These are phyloP conservation scores for Orbilia blumenaviensis DNA, from an alignment of 2,329 filamentous ascomycete genomes.

Conservation along the genomic window DNA sequence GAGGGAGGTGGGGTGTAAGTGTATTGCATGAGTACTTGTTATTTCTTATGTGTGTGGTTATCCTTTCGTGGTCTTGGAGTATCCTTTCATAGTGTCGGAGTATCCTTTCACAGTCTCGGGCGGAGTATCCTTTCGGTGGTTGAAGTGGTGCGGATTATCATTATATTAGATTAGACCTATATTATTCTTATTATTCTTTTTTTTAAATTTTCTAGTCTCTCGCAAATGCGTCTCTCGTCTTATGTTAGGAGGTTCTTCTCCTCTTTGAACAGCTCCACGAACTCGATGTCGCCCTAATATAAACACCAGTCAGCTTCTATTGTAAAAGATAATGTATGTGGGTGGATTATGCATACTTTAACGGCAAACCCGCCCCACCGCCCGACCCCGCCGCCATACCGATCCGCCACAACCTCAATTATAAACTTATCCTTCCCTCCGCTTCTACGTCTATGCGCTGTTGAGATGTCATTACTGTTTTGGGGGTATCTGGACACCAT, in stretches of 20 bases:
- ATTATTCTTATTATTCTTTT: neutral
- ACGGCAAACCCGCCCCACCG: constrained; percentile 36
- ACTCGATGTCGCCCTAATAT: constrained; percentile 39
- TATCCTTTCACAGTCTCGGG: no score
- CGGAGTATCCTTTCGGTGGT: no score
- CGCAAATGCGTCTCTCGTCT: constrained; percentile 17
- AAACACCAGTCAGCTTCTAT: neutral
- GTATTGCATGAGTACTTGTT: no score
- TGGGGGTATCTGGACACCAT: constrained; percentile 36
- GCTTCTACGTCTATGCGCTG: constrained; percentile 28
- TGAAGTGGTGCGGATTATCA: no score
- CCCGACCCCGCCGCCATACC: constrained; percentile 3
- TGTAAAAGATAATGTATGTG: neutral
- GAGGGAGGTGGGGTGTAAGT: no score
- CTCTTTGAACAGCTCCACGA: constrained; percentile 24
- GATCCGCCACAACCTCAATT: constrained; percentile 21
- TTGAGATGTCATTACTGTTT: constrained; percentile 13
- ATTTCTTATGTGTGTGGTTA: no score
- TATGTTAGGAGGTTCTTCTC: constrained; percentile 17
- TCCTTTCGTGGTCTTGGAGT: no score
- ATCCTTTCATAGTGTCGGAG: no score
- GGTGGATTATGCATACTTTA: constrained; percentile 11
- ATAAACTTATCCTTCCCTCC: constrained; percentile 27
- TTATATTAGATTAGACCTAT: no score
- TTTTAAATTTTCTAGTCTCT: constrained; percentile 21